Conservation (phyloP, 371 early-diverging fungal genomes). For the Saksenaea vasiformis region DNA sequence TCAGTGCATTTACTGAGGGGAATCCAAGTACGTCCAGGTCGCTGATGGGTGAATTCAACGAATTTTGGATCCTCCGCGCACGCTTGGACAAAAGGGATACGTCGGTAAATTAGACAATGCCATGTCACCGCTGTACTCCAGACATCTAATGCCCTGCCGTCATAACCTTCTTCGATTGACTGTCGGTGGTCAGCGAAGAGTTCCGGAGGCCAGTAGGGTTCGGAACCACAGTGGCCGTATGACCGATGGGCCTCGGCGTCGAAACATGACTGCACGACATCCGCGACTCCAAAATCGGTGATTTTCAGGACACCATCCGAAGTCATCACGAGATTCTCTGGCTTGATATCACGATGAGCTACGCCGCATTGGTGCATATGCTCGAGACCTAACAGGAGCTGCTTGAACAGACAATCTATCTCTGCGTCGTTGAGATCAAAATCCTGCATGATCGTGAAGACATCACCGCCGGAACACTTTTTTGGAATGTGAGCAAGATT, state of each 20-base stretch:
- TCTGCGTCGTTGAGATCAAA: slow-evolving; percentile 42
- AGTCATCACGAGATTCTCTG: slow-evolving; percentile 92
- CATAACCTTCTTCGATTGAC: slow-evolving; percentile 57
- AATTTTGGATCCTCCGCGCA: slow-evolving; percentile 63
- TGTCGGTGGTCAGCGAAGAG: slow-evolving; percentile 15
- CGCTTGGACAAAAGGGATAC: slow-evolving; percentile 57
- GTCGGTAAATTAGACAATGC: slow-evolving; percentile 76
- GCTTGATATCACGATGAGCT: slow-evolving; percentile 82
- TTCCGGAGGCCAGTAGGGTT: slow-evolving; percentile 91
- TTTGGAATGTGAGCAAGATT: background rate
- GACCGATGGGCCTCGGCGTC: slow-evolving; percentile 64
- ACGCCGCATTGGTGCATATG: slow-evolving; percentile 97
- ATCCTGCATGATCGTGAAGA: slow-evolving; percentile 50
- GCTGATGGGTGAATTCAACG: slow-evolving; percentile 59
- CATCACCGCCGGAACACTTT: slow-evolving; percentile 61
- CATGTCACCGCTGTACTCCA: slow-evolving; percentile 88
- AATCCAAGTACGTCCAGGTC: background rate
- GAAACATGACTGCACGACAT: slow-evolving; percentile 87
- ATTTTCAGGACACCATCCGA: slow-evolving; percentile 82
- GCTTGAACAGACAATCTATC: slow-evolving; percentile 70
- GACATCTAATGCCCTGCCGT: slow-evolving; percentile 75
- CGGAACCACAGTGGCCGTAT: slow-evolving; percentile 79
- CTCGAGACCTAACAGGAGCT: slow-evolving; percentile 90
- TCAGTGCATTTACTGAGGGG: slow-evolving; percentile 5
- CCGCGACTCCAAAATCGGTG: slow-evolving; percentile 96